These are phyloP conservation scores for Phytopythium kandeliae DNA, from an alignment of 352 stramenopile species.

Conservation along the genomic window DNA sequence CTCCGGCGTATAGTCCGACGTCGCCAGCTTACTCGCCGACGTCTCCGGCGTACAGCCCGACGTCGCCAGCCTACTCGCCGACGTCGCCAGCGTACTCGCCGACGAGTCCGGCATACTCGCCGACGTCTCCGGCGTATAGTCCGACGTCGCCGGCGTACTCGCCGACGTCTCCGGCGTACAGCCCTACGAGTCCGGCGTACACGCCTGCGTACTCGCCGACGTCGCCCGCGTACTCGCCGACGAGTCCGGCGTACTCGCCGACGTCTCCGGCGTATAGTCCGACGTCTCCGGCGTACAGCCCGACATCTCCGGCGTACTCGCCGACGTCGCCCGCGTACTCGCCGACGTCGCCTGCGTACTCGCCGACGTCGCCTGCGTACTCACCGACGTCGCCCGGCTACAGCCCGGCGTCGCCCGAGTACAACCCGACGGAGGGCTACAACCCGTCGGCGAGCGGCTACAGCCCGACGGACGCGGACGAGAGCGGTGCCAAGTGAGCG, in stretches of 20 bases:
- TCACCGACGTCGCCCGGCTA: slow-evolving; percentile 73
- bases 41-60: slow-evolving; percentile 34
- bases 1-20: slow-evolving; percentile 74
- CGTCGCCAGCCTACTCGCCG: slow-evolving; percentile 55
- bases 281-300: slow-evolving; percentile 56
- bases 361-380: slow-evolving; percentile 65
- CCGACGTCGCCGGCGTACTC: slow-evolving; percentile 68
- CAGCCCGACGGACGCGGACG: slow-evolving; percentile 62
- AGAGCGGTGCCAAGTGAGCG: slow-evolving; percentile 35
- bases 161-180: slow-evolving; percentile 53
- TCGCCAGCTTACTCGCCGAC: slow-evolving; percentile 56
- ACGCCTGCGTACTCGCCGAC: slow-evolving; percentile 63
- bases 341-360: slow-evolving; percentile 72
- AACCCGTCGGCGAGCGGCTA: slow-evolving; percentile 70
- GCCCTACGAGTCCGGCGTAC: slow-evolving; percentile 54
- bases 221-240: slow-evolving; percentile 65
- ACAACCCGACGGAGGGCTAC: slow-evolving; percentile 81
- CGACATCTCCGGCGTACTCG: slow-evolving; percentile 62
- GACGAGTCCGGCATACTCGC: slow-evolving; percentile 57
- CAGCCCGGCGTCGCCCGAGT: slow-evolving; percentile 70
- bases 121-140: slow-evolving; percentile 51
- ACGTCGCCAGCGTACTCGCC: slow-evolving; percentile 56
- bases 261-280: slow-evolving; percentile 58
- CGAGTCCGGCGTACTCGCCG: slow-evolving; percentile 51
- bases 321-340: slow-evolving; percentile 65